Conservation (phyloP, 2,329 filamentous ascomycete species). For the Colletotrichum truncatum region DNA sequence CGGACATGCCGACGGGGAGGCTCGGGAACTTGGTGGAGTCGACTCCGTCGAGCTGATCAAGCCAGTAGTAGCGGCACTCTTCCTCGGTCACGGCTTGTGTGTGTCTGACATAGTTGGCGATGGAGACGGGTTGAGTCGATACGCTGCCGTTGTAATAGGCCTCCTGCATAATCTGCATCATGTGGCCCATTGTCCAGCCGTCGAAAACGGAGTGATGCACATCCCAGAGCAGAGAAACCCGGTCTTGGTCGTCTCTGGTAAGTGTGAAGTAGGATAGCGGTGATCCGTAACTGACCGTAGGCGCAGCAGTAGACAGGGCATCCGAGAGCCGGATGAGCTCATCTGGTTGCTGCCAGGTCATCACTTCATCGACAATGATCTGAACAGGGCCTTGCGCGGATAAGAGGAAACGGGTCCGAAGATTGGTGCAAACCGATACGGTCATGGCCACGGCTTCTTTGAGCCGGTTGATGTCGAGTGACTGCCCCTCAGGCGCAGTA, state of each 20-base stretch:
- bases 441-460: constrained; percentile 35
- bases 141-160: constrained; percentile 14
- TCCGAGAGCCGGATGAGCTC: neutral
- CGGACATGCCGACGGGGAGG: neutral
- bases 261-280: constrained; percentile 1
- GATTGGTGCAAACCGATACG: constrained; percentile 31
- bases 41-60: neutral
- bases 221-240: constrained; percentile 40
- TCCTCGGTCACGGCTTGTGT: neutral
- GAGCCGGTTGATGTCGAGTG: constrained; percentile 18
- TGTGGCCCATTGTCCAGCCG: constrained; percentile 37
- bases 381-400: constrained; percentile 33
- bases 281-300: neutral
- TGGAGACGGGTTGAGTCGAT: neutral
- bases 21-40: neutral
- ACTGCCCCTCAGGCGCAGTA: neutral
- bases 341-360: neutral
- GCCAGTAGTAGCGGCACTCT: neutral
- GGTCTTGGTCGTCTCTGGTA: neutral
- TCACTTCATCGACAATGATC: constrained; percentile 24
- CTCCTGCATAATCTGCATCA: constrained; percentile 26
- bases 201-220: constrained; percentile 42
- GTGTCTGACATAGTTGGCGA: constrained; percentile 1
- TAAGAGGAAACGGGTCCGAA: constrained; percentile 37
- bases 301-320: neutral